phyloP scores from a whole-genome alignment of 306 rosid genomes.

The Abrus pulchellus region DNA sequence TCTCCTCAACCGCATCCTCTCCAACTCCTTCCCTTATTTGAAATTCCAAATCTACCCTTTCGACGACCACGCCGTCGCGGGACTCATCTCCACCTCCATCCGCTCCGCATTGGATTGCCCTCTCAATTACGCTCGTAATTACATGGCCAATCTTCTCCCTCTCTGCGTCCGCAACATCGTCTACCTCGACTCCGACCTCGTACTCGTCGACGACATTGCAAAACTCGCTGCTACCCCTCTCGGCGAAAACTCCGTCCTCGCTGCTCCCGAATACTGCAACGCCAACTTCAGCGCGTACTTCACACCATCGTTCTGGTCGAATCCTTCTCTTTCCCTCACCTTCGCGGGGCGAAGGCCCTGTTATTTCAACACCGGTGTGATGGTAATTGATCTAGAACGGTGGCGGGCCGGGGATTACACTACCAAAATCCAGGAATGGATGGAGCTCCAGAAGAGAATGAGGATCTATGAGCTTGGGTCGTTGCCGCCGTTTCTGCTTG shows the following conservation, averaged over 20 bases:
- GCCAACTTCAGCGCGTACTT: slow-evolving; percentile 87
- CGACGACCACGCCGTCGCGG: slow-evolving; percentile 65
- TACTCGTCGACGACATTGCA: slow-evolving; percentile 89
- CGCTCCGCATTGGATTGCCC: slow-evolving; percentile 93
- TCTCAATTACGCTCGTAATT: slow-evolving; percentile 94
- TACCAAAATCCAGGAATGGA: slow-evolving; percentile 83
- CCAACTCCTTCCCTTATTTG: slow-evolving; percentile 75
- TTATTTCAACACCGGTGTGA: slow-evolving; percentile 96
- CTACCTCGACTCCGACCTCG: slow-evolving; percentile 91
- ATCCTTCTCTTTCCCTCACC: slow-evolving; percentile 75
- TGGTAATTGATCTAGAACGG: slow-evolving; percentile 83
- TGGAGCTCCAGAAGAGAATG: slow-evolving; percentile 97
- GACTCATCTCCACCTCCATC: slow-evolving; percentile 89
- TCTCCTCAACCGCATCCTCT: slow-evolving; percentile 55
- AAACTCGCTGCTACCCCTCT: slow-evolving; percentile 76
- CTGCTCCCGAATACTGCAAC: slow-evolving; percentile 98
- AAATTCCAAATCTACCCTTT: slow-evolving; percentile 85
- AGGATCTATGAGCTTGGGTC: slow-evolving; percentile 97
- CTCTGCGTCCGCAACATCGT: slow-evolving; percentile 63
- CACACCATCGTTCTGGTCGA: slow-evolving; percentile 90
- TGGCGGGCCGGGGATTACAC: slow-evolving; percentile 93
- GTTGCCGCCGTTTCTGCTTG: slow-evolving; percentile 84
- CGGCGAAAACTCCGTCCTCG: slow-evolving; percentile 58
- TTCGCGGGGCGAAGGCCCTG: slow-evolving; percentile 80
- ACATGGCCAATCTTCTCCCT: slow-evolving; percentile 78